Evolutionary conservation across 495 filamentous ascomycete genomes (phyloP).

Genomic region (Hypoxylon subgilvum): DNA sequence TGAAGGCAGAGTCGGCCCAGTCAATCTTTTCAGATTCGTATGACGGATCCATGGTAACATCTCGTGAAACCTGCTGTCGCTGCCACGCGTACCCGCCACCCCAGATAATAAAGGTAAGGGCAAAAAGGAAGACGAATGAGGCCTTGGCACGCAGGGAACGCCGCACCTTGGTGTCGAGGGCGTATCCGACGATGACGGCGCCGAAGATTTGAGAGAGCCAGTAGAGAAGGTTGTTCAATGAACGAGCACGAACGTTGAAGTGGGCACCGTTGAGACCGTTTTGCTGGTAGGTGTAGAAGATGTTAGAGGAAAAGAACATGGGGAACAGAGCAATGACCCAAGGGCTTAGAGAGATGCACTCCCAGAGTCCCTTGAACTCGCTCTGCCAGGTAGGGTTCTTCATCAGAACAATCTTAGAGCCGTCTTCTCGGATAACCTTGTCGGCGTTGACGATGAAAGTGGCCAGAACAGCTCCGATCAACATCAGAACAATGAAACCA

Average conservation of each 20-base stretch:
- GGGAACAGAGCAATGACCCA: slow-evolving; percentile 88
- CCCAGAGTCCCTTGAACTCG: slow-evolving; percentile 77
- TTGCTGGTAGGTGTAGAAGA: slow-evolving; percentile 78
- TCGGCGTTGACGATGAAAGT: slow-evolving; percentile 77
- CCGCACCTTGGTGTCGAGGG: slow-evolving; percentile 70
- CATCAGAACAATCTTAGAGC: slow-evolving; percentile 80
- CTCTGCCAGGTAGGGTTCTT: slow-evolving; percentile 83
- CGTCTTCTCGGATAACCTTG: slow-evolving; percentile 78
- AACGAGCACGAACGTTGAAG: slow-evolving; percentile 81
- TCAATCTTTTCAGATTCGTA: slow-evolving; percentile 54
- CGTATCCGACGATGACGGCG: slow-evolving; percentile 76
- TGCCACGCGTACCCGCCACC: slow-evolving; percentile 86
- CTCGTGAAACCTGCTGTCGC: slow-evolving; percentile 53
- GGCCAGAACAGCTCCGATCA: slow-evolving; percentile 71
- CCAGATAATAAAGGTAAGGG: slow-evolving; percentile 83
- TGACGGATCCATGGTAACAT: slow-evolving; percentile 36
- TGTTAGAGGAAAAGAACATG: slow-evolving; percentile 83
- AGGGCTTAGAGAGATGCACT: slow-evolving; percentile 71
- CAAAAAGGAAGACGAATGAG: slow-evolving; percentile 68
- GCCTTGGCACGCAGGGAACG: slow-evolving; percentile 77
- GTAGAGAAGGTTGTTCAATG: slow-evolving; percentile 85
- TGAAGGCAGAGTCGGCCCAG: slow-evolving; percentile 69
- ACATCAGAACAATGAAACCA: slow-evolving; percentile 87
- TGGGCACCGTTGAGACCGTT: slow-evolving; percentile 69
- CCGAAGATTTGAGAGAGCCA: slow-evolving; percentile 88